phyloP scores from a whole-genome alignment of 116 monocot species.

The Dioscorea cayenensis region DNA sequence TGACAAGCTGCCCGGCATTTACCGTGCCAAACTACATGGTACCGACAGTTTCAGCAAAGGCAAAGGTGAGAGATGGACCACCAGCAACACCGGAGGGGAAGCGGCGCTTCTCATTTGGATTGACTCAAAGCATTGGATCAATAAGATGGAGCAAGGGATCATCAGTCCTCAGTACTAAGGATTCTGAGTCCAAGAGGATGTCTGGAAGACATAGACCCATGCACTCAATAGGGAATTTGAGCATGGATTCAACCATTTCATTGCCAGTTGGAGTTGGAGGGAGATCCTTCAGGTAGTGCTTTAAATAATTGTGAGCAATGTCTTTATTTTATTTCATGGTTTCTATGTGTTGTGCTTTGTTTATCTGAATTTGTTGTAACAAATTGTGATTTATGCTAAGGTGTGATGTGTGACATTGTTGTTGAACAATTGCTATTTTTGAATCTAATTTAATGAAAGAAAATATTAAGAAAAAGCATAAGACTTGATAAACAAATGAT shows the following conservation, averaged over 20 bases:
- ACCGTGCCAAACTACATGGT: constrained; percentile 72
- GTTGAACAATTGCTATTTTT: too few relatives aligned
- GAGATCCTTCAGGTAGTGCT: constrained; percentile 29
- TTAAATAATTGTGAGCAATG: not conserved
- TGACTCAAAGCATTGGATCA: constrained; percentile 36
- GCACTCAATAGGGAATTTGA: constrained; percentile 43
- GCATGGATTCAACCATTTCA: constrained; percentile 72
- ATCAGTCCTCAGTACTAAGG: constrained; percentile 1
- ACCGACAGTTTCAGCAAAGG: constrained; percentile 66
- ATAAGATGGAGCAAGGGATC: constrained; percentile 10
- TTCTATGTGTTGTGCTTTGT: too few relatives aligned
- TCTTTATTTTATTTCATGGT: not conserved
- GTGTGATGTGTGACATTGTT: too few relatives aligned
- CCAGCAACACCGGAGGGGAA: constrained; percentile 8
- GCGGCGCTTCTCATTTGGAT: constrained; percentile 40
- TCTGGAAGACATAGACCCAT: constrained; percentile 42
- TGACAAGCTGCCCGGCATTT: constrained; percentile 69
- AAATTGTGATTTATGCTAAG: too few relatives aligned
- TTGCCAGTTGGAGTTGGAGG: constrained; percentile 46
- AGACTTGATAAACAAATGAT: too few relatives aligned
- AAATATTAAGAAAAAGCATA: too few relatives aligned
- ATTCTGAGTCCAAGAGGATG: constrained; percentile 1
- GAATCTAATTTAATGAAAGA: too few relatives aligned
- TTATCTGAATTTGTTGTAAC: too few relatives aligned
- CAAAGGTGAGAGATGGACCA: constrained; percentile 35